Evolutionary conservation across 257 asterid genomes (phyloP), one percentile per base, ranked within the genome.

Genomic region (Rauvolfia tetraphylla): DNA sequence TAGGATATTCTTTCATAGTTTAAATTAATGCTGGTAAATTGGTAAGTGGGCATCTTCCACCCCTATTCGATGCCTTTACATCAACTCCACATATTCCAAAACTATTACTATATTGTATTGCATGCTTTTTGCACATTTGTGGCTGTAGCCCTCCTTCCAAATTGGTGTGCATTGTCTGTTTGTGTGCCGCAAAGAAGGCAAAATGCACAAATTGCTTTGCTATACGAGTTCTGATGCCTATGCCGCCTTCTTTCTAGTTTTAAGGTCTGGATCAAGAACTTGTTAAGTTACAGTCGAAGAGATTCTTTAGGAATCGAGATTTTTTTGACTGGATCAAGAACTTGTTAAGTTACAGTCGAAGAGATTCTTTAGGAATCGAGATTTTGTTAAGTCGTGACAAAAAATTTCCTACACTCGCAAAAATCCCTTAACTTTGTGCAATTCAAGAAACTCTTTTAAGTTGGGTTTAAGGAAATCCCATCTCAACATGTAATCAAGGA

Each of bases 41-140:
- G 27, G 53, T 72, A 48, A 82, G 82, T 79, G 90, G 92, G 91
- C 85, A 91, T 88, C 95, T 88, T 88, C 81, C 73, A 63, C 62
- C 70, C 80, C 69, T 76, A 58, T 75, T 53, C 80, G 75, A 70
- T 85, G 62, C 82, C 79, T 61, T 73, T 71, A 22, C 70, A 74
- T 76, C 80, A 80, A 72, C 65, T 59, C 79, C 79, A 57, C 79
- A 49, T 29, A 57, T 51, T 54, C 69, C 80, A 3, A 70, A 75
- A n/a, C 54, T 57, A 46, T 71, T 62, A 4, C 3, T 36, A 8
- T 29, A 46, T 66, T 17, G 0, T 14, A 54, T 53, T 39, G n/a
- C 44, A 9, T 41, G 59, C 41, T 61, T 33, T 70, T 41, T 70
- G 62, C 17, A 77, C 48, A 44, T 46, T n/a, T 79, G 77, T 68